Percentiles rank a stretch among this genome's conserved stretches.
phyloP scores from a whole-genome alignment of 2,329 filamentous ascomycete genomes.

The Pseudogymnoascus sp. region DNA sequence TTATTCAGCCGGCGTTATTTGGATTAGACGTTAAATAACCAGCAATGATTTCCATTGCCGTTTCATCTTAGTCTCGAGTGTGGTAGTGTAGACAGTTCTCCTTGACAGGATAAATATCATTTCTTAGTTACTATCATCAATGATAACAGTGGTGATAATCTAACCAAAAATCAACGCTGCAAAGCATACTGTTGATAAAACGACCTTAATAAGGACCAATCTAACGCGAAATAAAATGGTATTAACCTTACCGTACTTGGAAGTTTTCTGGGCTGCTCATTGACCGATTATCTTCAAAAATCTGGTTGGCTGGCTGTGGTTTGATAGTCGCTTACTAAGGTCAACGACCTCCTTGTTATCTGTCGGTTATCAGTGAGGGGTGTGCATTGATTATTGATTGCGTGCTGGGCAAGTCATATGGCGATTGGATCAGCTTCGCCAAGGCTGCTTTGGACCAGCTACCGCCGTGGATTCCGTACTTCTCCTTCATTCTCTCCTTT shows the following conservation, averaged over 20 bases:
- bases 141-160: not conserved
- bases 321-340: not conserved
- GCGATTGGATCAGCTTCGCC: slow-evolving; percentile 8
- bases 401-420: slow-evolving; percentile 2
- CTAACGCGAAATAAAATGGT: not conserved
- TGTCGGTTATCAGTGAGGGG: slow-evolving; percentile 1
- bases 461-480: not conserved
- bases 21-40: not conserved
- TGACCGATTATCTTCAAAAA: not conserved
- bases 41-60: not conserved
- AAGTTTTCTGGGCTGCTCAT: not conserved
- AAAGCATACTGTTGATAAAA: not conserved
- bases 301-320: not conserved
- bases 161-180: not conserved
- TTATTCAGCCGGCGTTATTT: not conserved
- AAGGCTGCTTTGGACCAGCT: not conserved
- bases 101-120: not conserved
- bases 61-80: not conserved
- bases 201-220: not conserved
- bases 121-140: not conserved
- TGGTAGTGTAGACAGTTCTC: not conserved
- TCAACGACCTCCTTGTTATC: not conserved
- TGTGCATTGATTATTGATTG: slow-evolving; percentile 1
- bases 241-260: not conserved
- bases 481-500: not conserved